Evolutionary conservation across 495 filamentous ascomycete genomes (phyloP), one percentile per base, ranked within the genome.

Genomic region (Collariella sp.): DNA sequence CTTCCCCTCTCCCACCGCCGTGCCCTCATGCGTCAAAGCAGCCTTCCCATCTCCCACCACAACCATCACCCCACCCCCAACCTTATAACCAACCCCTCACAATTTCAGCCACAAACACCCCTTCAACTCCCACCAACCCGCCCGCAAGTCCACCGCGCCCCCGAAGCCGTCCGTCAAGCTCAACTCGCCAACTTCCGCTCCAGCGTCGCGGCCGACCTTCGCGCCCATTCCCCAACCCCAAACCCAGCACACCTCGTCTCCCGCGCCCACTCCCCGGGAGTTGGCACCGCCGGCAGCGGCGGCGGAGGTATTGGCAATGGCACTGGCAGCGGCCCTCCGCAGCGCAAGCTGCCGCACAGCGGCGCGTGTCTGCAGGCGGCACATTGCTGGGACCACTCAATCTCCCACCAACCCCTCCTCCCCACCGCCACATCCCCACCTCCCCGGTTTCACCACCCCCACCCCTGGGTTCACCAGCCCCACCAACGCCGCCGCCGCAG

Each of bases 161-260:
- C 62, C 77, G 67, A 72, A 5, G 64, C 65, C 5, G 75, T 73
- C 35, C 75, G 82, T 19, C 80, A 83, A 23, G 75, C 79, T 0
- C 76, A 78, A 60, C 79, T 94, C 45, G 85, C 85, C n/a, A 77
- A 72, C n/a, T 94, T 88, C 79, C 79, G 88, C 16, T 79, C 82
- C 55, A 85, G 81, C 4, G 71, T 94, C 6, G 81, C 81, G 10
- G 76, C 83, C 11, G 85, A 91, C 33, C 65, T 83, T 11, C 70
- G 74, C 18, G 67, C 68, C 12, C 18, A 6, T 12, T 12, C 48
- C 10, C 5, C 26, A 31, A 31, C 47, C 40, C 23, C 45, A 2
- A 16, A 15, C 11, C 41, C 12, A 5, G 24, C 33, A 12, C 36
- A 16, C 34, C 2, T 31, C 39, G 40, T 1, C 39, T 22, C 4